Percentiles rank a stretch among this genome's conserved stretches.
These are phyloP conservation scores for Trichomonas vaginalis DNA, from an alignment of 208 protist genomes.

Conservation along the genomic window DNA sequence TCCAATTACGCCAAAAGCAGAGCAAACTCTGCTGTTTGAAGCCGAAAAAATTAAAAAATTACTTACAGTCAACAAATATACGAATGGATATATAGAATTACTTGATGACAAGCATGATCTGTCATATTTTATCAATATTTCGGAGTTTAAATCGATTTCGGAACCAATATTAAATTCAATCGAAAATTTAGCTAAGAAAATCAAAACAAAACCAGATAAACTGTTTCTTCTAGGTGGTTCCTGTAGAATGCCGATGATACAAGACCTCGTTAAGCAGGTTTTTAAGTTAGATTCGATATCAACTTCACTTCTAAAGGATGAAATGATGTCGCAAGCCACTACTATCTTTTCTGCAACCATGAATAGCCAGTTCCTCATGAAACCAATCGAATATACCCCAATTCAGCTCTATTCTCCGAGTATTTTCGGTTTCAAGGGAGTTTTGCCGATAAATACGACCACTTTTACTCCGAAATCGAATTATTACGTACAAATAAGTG, in stretches of 20 bases:
- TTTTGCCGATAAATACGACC: neutral
- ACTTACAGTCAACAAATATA: neutral
- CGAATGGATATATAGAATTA: neutral
- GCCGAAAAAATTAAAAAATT: neutral
- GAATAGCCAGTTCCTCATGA: neutral
- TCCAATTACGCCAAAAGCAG: neutral
- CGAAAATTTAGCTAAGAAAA: neutral
- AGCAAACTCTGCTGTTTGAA: neutral
- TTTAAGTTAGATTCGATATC: neutral
- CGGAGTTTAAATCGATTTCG: neutral
- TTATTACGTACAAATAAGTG: neutral
- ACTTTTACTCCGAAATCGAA: neutral
- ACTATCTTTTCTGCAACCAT: neutral
- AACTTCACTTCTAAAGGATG: neutral
- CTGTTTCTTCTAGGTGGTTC: neutral
- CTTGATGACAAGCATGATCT: neutral
- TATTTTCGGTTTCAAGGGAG: neutral
- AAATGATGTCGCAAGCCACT: neutral
- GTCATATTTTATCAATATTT: neutral
- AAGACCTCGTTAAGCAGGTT: neutral
- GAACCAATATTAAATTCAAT: neutral
- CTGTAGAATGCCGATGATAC: neutral
- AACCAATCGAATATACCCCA: neutral
- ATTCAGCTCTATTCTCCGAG: neutral
- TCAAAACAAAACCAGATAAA: neutral